Evolutionary conservation across 768 basidiomycete species (phyloP), one percentile per base, ranked within the genome.

Genomic region (Trametes cingulata): DNA sequence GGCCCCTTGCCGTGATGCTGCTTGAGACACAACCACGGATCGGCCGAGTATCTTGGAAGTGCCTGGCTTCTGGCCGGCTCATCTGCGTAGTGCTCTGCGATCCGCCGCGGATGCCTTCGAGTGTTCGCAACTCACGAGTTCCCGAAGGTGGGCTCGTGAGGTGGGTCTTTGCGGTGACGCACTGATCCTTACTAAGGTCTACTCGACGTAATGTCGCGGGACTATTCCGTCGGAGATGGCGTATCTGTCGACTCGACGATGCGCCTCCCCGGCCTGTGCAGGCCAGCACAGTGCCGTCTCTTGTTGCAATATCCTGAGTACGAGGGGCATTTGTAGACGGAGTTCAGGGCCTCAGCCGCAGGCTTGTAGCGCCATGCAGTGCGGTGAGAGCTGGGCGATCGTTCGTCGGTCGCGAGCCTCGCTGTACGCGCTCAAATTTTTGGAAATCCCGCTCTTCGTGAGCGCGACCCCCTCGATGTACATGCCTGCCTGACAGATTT

Each of bases 271-370:
- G 41, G 27, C 53, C 53, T 45, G 53, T 45, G 53, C 19, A 8
- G 4, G 54, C 45, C 54, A 39, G 35, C 46, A 37, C 54, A 56
- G 54, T 56, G 47, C 24, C 45, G 45, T 47, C 35, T 56, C 36
- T 22, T 47, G 54, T 56, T 14, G 53, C 35, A 13, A 24, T 9
- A 15, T 33, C 17, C 17, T 19, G 54, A 39, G 54, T 56, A 47
- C 22, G 54, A 56, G 54, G 54, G 41, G 43, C 53, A 24, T 15
- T 22, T 10, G 15, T 17, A 25, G 13, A 29, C 33, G 35, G 37
- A 35, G 39, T 5, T 6, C 13, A 40, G n/a, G 39, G 14, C 9
- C 12, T 13, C 24, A 20, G 45, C 4, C 10, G 24, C 24, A 24
- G 45, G 20, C 19, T 37, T 35, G 49, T 33, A 50, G 49, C n/a